These are phyloP conservation scores for Globisporangium okanoganense DNA, from an alignment of 352 stramenopile species.

Conservation along the genomic window DNA sequence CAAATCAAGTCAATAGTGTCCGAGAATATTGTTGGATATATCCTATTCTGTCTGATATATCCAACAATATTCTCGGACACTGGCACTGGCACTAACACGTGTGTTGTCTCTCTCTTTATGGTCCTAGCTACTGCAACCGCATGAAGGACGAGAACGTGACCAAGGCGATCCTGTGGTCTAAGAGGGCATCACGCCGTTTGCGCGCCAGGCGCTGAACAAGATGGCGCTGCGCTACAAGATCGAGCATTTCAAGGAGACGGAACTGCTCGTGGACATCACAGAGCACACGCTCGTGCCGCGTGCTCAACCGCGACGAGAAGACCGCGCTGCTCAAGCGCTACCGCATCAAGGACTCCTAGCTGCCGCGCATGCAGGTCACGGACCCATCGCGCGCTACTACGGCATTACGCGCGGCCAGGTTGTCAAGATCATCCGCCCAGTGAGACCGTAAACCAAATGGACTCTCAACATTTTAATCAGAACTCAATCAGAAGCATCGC, in stretches of 20 bases:
- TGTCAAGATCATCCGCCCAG: conserved; percentile 99
- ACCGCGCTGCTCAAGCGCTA: conserved; percentile 97
- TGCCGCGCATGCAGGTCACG: conserved; percentile 98
- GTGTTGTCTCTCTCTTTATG: no score
- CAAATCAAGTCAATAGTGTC: no score
- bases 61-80: no score
- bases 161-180: conserved; percentile 98
- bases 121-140: conserved; percentile 91
- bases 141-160: conserved; percentile 97
- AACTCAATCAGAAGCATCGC: no score
- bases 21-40: no score
- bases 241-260: conserved; percentile 98
- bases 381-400: conserved; percentile 99
- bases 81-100: no score
- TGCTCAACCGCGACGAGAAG: conserved; percentile 97
- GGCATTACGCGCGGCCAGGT: conserved; percentile 96
- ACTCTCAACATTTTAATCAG: no score
- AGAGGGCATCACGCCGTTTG: conserved; percentile 96
- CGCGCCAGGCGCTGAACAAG: conserved; percentile 95
- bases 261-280: conserved; percentile 99
- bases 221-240: conserved; percentile 91
- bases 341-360: conserved; percentile 98
- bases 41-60: no score
- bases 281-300: conserved; percentile 98
- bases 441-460: conserved; percentile 85